These are phyloP conservation scores for Cadophora gregata DNA, from an alignment of 2,329 filamentous ascomycete species.

Conservation along the genomic window DNA sequence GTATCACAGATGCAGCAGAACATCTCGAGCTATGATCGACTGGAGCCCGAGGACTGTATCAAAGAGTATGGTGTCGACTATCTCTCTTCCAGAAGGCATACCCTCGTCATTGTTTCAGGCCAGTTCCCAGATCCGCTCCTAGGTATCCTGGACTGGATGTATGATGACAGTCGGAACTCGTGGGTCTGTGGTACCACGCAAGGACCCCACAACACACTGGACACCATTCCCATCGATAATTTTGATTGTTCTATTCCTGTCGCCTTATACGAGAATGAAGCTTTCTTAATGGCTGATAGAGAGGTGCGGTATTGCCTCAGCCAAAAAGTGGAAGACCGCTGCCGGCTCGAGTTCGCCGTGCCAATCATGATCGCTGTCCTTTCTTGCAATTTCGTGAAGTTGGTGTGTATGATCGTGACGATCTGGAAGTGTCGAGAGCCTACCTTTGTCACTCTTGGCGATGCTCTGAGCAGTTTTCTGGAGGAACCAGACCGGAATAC, in stretches of 20 bases:
- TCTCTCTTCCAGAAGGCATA: constrained; percentile 28
- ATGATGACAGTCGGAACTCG: constrained; percentile 24
- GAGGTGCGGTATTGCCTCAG: constrained; percentile 31
- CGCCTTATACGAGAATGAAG: constrained; percentile 19
- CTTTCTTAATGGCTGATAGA: constrained; percentile 25
- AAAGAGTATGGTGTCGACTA: constrained; percentile 30
- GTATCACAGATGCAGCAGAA: constrained; percentile 31
- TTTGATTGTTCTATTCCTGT: constrained; percentile 29
- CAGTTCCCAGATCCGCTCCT: constrained; percentile 26
- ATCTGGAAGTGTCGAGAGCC: constrained; percentile 28
- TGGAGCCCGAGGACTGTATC: constrained; percentile 27
- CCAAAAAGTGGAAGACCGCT: constrained; percentile 27
- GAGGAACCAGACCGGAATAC: constrained; percentile 29
- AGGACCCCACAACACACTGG: constrained; percentile 22
- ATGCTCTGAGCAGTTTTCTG: constrained; percentile 26
- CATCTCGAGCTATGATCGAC: constrained; percentile 26
- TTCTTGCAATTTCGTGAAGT: constrained; percentile 29
- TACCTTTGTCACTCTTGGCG: constrained; percentile 30
- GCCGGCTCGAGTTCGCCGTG: constrained; percentile 31
- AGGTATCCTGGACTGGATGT: constrained; percentile 30
- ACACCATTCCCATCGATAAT: constrained; percentile 28
- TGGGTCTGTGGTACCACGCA: constrained; percentile 31
- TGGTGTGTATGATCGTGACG: constrained; percentile 27
- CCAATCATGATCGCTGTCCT: constrained; percentile 34
- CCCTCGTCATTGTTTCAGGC: constrained; percentile 27